Evolutionary conservation across 345 rosid genomes (phyloP).

Genomic region (Eucalyptus albens): DNA sequence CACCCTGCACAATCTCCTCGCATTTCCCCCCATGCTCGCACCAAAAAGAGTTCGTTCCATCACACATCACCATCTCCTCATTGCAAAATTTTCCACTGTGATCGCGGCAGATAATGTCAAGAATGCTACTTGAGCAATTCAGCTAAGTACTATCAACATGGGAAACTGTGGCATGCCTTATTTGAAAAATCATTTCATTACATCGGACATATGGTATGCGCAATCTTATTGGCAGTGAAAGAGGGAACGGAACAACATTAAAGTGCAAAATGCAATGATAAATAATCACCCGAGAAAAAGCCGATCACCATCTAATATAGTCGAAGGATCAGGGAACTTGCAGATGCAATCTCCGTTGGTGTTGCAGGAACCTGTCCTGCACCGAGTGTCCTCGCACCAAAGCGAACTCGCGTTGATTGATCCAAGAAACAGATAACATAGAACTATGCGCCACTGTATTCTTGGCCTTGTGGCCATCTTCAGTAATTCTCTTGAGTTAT

Average conservation of each 20-base stretch:
- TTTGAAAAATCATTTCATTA: background rate
- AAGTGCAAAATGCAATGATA: background rate
- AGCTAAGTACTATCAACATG: background rate
- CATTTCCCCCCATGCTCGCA: conserved; percentile 17
- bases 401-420: background rate
- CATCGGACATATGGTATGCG: background rate
- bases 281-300: conserved; percentile 10
- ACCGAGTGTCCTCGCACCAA: background rate
- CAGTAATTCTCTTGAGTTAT: background rate
- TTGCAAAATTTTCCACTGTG: conserved; percentile 13
- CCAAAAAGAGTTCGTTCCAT: conserved; percentile 24
- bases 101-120: background rate
- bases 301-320: conserved; percentile 19
- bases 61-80: conserved; percentile 28
- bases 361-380: conserved; percentile 4
- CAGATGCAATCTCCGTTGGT: conserved; percentile 11
- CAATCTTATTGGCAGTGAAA: background rate
- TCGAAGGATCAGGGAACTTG: conserved; percentile 17
- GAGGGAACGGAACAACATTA: background rate
- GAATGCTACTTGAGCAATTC: background rate
- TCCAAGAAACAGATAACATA: conserved; percentile 2
- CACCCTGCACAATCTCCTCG: conserved; percentile 22
- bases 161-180: background rate
- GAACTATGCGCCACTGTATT: background rate
- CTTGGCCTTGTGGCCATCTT: background rate